These are phyloP conservation scores for Aspergillus brunneoviolaceus DNA, from an alignment of 2,329 filamentous ascomycete genomes.

Conservation along the genomic window DNA sequence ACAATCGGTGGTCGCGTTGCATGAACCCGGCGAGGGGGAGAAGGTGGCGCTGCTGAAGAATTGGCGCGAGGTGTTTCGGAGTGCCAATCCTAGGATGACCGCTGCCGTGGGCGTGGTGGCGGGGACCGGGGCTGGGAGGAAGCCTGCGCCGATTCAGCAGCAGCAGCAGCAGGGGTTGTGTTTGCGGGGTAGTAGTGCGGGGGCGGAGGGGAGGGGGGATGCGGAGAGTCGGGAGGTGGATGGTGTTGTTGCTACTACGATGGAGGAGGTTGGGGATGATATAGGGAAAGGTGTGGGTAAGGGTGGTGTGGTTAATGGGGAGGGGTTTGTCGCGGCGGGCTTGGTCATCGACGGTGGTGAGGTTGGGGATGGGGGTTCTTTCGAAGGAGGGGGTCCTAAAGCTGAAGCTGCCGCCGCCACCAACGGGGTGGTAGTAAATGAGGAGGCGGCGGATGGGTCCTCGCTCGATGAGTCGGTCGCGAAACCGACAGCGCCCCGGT, in stretches of 20 bases:
- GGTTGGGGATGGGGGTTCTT: background rate
- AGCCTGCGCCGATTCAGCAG: background rate
- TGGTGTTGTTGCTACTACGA: background rate
- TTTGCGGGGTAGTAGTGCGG: background rate
- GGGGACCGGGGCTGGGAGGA: constrained; percentile 9
- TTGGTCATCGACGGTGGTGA: background rate
- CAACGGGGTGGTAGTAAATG: background rate
- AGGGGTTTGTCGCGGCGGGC: background rate
- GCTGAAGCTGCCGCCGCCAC: background rate
- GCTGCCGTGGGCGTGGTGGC: constrained; percentile 22
- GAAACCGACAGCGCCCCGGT: constrained; percentile 6
- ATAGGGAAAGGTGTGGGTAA: background rate
- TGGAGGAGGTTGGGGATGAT: background rate
- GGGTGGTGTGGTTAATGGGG: background rate
- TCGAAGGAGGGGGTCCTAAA: no score
- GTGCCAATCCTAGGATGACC: constrained; percentile 32
- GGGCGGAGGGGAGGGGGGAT: background rate
- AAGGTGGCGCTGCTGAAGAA: constrained; percentile 47
- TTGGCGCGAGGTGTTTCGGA: constrained; percentile 47
- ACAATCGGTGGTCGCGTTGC: constrained; percentile 27
- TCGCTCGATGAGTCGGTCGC: background rate
- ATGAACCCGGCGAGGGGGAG: constrained; percentile 42
- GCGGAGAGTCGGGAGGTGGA: background rate
- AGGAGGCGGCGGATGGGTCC: background rate
- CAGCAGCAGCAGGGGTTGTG: background rate